Percentiles rank a stretch among this genome's conserved stretches.
phyloP scores from a whole-genome alignment of 140 eudicot genomes.

The Cichorium intybus region DNA sequence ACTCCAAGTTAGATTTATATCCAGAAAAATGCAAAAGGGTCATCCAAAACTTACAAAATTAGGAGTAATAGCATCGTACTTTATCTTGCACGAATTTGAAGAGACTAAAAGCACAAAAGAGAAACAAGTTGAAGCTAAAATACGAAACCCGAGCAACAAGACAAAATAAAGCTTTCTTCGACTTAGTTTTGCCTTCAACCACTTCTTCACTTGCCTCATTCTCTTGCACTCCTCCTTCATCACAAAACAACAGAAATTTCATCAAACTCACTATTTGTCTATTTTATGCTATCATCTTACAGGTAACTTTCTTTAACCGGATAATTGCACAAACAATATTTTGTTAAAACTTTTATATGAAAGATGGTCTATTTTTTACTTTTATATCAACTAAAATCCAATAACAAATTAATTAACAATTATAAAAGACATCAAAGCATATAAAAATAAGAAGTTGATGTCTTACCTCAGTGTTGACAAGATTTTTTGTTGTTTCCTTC shows the following conservation, averaged over 20 bases:
- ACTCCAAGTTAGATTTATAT: too few relatives aligned
- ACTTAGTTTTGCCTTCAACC: conserved; percentile 10
- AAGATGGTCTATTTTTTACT: not conserved
- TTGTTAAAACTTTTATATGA: not conserved
- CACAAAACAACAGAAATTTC: conserved; percentile 7
- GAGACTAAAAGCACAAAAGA: not conserved
- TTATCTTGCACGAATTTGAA: not conserved
- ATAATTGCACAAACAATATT: not conserved
- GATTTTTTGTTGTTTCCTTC: conserved; percentile 53
- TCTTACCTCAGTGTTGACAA: conserved; percentile 53
- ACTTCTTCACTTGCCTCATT: not conserved
- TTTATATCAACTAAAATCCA: not conserved
- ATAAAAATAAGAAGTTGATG: not conserved
- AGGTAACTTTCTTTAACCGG: not conserved
- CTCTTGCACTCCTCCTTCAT: conserved; percentile 2
- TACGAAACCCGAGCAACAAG: not conserved
- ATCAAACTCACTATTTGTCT: not conserved
- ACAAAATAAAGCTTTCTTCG: not conserved
- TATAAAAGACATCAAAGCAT: not conserved
- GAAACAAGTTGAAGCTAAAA: conserved; percentile 6
- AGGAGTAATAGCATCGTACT: too few relatives aligned
- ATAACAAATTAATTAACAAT: not conserved
- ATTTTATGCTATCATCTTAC: not conserved
- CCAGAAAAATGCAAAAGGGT: too few relatives aligned
- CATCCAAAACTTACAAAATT: too few relatives aligned